These are phyloP conservation scores for Digitaria exilis DNA, from an alignment of 202 grass and related monocot species.

Conservation along the genomic window DNA sequence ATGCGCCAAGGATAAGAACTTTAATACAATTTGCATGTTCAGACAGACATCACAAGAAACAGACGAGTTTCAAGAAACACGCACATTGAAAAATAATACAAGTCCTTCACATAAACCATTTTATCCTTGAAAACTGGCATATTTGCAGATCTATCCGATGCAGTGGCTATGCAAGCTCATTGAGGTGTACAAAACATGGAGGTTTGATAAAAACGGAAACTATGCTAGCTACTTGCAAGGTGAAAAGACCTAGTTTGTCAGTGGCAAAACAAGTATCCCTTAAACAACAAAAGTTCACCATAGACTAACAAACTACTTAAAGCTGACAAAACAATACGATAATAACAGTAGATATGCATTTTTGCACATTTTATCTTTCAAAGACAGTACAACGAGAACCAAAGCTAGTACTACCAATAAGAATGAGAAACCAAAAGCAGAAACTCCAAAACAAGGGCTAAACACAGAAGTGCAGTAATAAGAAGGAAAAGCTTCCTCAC, in stretches of 20 bases:
- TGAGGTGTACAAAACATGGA: not conserved
- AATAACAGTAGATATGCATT: not conserved
- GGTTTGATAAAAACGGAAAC: not conserved
- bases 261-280: not conserved
- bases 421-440: slow-evolving; percentile 3
- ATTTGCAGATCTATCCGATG: slow-evolving; percentile 5
- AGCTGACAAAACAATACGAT: not conserved
- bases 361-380: not conserved
- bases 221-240: not conserved
- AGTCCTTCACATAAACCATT: slow-evolving; percentile 11
- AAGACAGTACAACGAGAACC: not conserved
- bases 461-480: not conserved
- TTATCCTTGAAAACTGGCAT: not conserved
- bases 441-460: slow-evolving; percentile 2
- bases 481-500: not conserved
- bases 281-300: not conserved
- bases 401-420: not conserved
- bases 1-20: not conserved
- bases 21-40: not conserved
- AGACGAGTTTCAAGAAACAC: slow-evolving; percentile 9
- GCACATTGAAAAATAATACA: not conserved
- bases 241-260: not conserved
- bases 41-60: not conserved
- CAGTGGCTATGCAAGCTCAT: not conserved
- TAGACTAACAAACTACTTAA: not conserved